Percentiles rank a stretch among this genome's conserved stretches.
Conservation (phyloP, 108 stramenopile species). For the Nitzschia sp. region DNA sequence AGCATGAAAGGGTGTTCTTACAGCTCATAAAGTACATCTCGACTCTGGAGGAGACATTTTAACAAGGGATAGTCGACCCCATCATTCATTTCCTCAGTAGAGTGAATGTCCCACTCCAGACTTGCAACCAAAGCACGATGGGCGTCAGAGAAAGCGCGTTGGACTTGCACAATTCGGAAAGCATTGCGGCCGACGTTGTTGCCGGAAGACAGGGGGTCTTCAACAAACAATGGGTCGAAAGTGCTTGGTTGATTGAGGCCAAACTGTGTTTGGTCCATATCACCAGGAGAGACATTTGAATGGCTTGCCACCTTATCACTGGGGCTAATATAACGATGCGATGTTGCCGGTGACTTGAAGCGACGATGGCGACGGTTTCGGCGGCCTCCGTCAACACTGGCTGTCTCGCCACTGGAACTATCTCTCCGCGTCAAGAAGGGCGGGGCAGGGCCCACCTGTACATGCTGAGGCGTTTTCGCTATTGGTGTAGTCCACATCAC, state of each 20-base stretch:
- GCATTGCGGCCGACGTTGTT: constrained; percentile 95
- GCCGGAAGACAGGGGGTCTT: constrained; percentile 83
- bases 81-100: constrained; percentile 50
- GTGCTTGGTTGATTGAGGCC: constrained; percentile 47
- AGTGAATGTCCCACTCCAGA: constrained; percentile 80
- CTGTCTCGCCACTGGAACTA: constrained; percentile 45
- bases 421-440: constrained; percentile 41
- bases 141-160: constrained; percentile 84
- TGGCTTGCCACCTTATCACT: neutral
- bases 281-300: neutral
- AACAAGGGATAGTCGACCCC: constrained; percentile 61
- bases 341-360: neutral
- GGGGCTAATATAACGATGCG: constrained; percentile 5
- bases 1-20: constrained; percentile 15
- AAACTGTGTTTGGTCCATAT: constrained; percentile 2
- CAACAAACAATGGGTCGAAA: constrained; percentile 92
- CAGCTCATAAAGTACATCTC: constrained; percentile 69
- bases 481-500: constrained; percentile 12
- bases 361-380: constrained; percentile 7
- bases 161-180: constrained; percentile 88
- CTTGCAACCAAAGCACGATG: constrained; percentile 79
- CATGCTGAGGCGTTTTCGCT: constrained; percentile 4
- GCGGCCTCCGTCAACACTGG: constrained; percentile 33
- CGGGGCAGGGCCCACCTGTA: constrained; percentile 12
- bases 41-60: constrained; percentile 78